Evolutionary conservation across 2,329 filamentous ascomycete species (phyloP).

Genomic region (Eutypa lata): DNA sequence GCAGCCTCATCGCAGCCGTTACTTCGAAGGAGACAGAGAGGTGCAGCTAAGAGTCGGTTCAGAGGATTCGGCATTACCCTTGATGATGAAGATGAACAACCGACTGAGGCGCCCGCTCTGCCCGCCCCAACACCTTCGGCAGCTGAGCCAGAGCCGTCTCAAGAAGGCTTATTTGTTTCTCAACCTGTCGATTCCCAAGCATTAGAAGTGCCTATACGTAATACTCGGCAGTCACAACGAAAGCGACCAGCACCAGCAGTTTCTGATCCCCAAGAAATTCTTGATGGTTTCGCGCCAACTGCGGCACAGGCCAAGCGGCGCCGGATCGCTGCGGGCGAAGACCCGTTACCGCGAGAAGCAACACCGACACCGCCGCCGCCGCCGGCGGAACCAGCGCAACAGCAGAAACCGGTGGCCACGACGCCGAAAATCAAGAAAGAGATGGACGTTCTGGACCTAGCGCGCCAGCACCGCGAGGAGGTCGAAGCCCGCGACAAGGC

Average conservation of each 20-base stretch:
- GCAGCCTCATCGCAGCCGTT: conserved; percentile 12
- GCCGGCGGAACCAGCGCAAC: conserved; percentile 18
- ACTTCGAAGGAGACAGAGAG: conserved; percentile 33
- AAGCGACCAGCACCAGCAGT: conserved; percentile 45
- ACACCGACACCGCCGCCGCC: conserved; percentile 22
- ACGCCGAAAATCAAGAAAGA: conserved; percentile 50
- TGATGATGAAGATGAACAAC: conserved; percentile 35
- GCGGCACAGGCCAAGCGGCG: conserved; percentile 77
- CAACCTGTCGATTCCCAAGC: conserved; percentile 37
- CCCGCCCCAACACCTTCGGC: conserved; percentile 5
- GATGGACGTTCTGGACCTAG: conserved; percentile 66
- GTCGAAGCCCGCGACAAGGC: conserved; percentile 62
- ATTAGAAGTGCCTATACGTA: conserved; percentile 16
- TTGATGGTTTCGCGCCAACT: conserved; percentile 73
- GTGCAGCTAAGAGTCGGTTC: conserved; percentile 57
- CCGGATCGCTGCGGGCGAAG: conserved; percentile 58
- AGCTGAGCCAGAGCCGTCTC: conserved; percentile 29
- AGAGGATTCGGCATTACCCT: conserved; percentile 63
- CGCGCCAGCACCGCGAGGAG: conserved; percentile 57
- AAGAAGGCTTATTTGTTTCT: conserved; percentile 54
- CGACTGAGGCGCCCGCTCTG: conserved; percentile 5
- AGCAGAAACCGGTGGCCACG: conserved; percentile 41
- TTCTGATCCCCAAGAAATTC: conserved; percentile 50
- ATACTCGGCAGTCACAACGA: conserved; percentile 29
- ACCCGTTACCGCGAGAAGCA: conserved; percentile 36